Evolutionary conservation across 139 green algal species (phyloP).

Genomic region (Mesotaenium endlicherianum): DNA sequence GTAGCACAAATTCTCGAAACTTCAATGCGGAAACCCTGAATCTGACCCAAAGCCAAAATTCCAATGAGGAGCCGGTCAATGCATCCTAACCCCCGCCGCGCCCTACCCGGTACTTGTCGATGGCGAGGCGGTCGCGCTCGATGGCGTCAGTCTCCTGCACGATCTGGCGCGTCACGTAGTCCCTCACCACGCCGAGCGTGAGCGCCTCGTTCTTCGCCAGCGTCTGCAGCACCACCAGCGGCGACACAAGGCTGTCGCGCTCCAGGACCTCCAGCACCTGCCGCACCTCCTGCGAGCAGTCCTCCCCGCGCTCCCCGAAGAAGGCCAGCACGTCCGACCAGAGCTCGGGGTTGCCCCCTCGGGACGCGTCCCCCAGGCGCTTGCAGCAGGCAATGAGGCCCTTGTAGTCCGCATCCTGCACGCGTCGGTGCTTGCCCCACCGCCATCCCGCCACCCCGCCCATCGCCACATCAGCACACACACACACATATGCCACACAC

Average conservation of each 20-base stretch:
- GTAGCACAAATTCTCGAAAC: too few species aligned
- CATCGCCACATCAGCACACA: too few species aligned
- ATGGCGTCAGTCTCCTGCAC: slow-evolving; percentile 58
- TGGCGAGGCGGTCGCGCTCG: slow-evolving; percentile 53
- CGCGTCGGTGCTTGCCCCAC: too few species aligned
- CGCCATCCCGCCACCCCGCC: too few species aligned
- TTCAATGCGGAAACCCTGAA: too few species aligned
- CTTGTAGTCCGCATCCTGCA: slow-evolving; percentile 59
- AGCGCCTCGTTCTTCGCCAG: slow-evolving; percentile 73
- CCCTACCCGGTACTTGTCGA: slow-evolving; percentile 59
- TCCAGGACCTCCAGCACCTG: slow-evolving; percentile 81
- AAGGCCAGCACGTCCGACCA: slow-evolving; percentile 81
- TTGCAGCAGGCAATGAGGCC: slow-evolving; percentile 74
- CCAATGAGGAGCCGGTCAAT: background rate
- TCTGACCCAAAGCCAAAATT: too few species aligned
- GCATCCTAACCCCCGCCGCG: background rate
- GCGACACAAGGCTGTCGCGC: slow-evolving; percentile 73
- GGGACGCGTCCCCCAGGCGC: slow-evolving; percentile 66
- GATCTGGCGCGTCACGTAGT: slow-evolving; percentile 49
- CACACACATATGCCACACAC: too few species aligned
- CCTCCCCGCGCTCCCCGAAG: slow-evolving; percentile 55
- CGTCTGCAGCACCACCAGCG: slow-evolving; percentile 84
- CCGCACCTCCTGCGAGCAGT: slow-evolving; percentile 22
- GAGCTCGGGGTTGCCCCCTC: slow-evolving; percentile 68
- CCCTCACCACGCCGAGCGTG: slow-evolving; percentile 63